Evolutionary conservation across 1,284 basidiomycete genomes (phyloP).

Genomic region (Bjerkandera adusta): DNA sequence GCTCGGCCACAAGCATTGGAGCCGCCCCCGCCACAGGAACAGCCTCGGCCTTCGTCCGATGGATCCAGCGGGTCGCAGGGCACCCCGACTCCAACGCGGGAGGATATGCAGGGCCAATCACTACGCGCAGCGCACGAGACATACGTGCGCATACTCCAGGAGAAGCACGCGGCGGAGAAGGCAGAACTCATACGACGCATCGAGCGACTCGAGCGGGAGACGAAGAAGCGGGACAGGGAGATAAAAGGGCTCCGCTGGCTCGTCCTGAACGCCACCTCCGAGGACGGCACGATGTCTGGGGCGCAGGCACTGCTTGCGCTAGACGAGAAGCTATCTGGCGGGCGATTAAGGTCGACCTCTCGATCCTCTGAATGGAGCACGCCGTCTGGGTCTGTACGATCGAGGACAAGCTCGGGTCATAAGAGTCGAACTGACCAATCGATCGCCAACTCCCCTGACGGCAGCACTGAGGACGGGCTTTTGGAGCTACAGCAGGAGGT

Average conservation of each 20-base stretch:
- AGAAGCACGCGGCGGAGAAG: constrained; percentile 43
- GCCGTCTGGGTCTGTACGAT: constrained; percentile 3
- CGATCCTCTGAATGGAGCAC: constrained; percentile 17
- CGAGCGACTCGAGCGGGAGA: constrained; percentile 40
- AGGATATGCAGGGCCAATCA: constrained; percentile 2
- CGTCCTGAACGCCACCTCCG: constrained; percentile 34
- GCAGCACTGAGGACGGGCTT: constrained; percentile 32
- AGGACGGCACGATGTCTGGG: constrained; percentile 19
- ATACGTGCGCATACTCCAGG: constrained; percentile 38
- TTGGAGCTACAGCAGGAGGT: constrained; percentile 28
- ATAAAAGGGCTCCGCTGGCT: constrained; percentile 49
- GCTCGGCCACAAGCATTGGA: too few species aligned
- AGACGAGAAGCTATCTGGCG: constrained; percentile 12
- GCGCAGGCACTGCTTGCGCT: constrained; percentile 9
- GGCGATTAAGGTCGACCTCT: constrained; percentile 15
- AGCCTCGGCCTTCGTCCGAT: constrained; percentile 1
- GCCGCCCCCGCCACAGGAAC: too few species aligned
- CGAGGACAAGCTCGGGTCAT: constrained; percentile 7
- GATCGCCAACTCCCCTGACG: constrained; percentile 20
- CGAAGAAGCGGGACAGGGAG: constrained; percentile 42
- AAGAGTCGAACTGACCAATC: neutral
- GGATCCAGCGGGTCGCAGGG: neutral
- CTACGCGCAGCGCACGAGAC: constrained; percentile 18
- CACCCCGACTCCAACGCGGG: constrained; percentile 9
- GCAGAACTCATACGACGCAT: constrained; percentile 36